phyloP scores from a whole-genome alignment of 2,329 filamentous ascomycete species.

The Beauveria bassiana region DNA sequence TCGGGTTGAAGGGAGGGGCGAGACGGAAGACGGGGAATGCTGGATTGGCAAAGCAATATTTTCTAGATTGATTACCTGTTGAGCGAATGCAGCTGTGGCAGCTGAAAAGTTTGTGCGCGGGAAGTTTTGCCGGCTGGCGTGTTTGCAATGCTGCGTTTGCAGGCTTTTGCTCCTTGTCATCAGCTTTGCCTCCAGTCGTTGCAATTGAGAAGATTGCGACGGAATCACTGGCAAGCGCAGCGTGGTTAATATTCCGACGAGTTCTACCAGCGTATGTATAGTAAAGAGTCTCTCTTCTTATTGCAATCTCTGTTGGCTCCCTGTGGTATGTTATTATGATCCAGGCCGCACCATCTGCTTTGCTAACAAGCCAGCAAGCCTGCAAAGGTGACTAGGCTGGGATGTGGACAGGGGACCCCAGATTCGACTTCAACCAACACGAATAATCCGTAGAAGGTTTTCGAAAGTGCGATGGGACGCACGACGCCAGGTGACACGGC shows the following conservation, averaged over 20 bases:
- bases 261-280: neutral
- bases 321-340: neutral
- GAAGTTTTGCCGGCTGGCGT: neutral
- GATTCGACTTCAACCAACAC: slow-evolving; percentile 6
- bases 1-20: neutral
- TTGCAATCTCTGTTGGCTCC: neutral
- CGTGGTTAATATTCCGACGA: neutral
- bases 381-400: neutral
- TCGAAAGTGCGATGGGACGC: neutral
- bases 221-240: neutral
- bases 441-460: neutral
- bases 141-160: neutral
- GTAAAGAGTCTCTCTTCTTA: neutral
- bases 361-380: neutral
- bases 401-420: slow-evolving; percentile 4
- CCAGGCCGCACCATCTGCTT: neutral
- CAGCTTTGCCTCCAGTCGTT: neutral
- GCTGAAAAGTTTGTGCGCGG: neutral
- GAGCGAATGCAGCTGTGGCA: neutral
- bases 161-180: neutral
- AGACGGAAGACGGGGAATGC: neutral
- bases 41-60: neutral
- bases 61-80: neutral
- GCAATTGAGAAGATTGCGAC: neutral
- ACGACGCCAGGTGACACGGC: neutral